Conservation (phyloP, 2,329 filamentous ascomycete genomes). For the Phyllosticta citribraziliensis region DNA sequence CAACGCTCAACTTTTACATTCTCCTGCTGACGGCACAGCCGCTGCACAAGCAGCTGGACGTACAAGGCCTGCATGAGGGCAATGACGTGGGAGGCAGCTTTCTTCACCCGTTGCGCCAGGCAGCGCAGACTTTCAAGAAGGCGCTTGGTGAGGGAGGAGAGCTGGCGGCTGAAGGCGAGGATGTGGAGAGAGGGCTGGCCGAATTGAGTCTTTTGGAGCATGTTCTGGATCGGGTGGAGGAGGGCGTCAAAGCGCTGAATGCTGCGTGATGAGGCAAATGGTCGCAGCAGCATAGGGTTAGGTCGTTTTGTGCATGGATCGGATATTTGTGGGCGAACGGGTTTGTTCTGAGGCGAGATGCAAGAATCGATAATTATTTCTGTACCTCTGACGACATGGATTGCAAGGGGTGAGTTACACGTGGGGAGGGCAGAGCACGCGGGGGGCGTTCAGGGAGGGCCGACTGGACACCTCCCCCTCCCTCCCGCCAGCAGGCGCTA, state of each 20-base stretch:
- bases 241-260: conserved; percentile 11
- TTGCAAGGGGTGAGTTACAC: not conserved
- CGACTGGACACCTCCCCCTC: too few species aligned
- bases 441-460: not conserved
- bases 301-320: not conserved
- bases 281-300: not conserved
- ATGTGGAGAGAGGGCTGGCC: conserved; percentile 24
- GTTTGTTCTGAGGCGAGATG: not conserved
- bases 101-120: conserved; percentile 33
- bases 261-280: not conserved
- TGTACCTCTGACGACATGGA: not conserved
- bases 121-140: conserved; percentile 25
- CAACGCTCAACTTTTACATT: conserved; percentile 50
- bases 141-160: conserved; percentile 27
- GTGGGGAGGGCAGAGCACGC: not conserved
- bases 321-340: not conserved
- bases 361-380: not conserved
- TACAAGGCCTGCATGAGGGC: conserved; percentile 33
- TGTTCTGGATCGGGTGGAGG: conserved; percentile 19
- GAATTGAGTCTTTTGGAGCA: conserved; percentile 27
- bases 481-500: not conserved
- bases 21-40: conserved; percentile 42
- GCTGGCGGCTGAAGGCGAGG: conserved; percentile 25
- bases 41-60: conserved; percentile 37
- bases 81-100: conserved; percentile 34